Evolutionary conservation across 1,284 basidiomycete species (phyloP), one percentile per base, ranked within the genome.

Genomic region (Singerocomus inundabilis): DNA sequence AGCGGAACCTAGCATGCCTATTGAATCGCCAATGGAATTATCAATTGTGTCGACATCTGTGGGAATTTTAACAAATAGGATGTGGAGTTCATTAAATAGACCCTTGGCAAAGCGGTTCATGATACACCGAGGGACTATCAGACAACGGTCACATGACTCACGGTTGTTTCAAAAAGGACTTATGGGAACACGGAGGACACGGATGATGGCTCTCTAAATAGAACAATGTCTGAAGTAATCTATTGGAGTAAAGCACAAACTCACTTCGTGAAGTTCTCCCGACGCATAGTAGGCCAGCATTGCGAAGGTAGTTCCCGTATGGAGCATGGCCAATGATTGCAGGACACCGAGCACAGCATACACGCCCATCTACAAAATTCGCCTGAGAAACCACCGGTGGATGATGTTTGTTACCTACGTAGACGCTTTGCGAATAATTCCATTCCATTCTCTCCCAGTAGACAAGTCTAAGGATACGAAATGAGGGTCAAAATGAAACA

Each of bases 141-240:
- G 24, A 41, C n/a, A n/a, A n/a, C n/a, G n/a, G n/a, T n/a, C n/a
- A n/a, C n/a, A n/a, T n/a, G n/a, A 51, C 73, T 59, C 55, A 81
- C 80, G 0, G 91, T 93, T 0, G 91, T 93, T 64, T 95, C 93
- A 62, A 93, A 94, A 75, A 93, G 93, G n/a, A 5, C 81, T 81
- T 84, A 92, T 92, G 0, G 91, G 91, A 1, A 88, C 85, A 57
- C 82, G 77, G 71, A 84, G 78, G 35, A 91, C 77, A 28, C 83
- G 77, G 6, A 72, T 67, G 49, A 89, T 82, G 2, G 87, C 82
- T 69, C 73, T 79, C 62, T 63, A 34, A 18, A 33, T 2, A 25
- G 24, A 18, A 26, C 34, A 13, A n/a, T 26, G 32, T 28, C 34
- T 1, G 8, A 10, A 30, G 21, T 29, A 12, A 31, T 15, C 11